Evolutionary conservation across 108 stramenopile species (phyloP), one percentile per base, ranked within the genome.

Genomic region (Cyclostephanos invisitatus): DNA sequence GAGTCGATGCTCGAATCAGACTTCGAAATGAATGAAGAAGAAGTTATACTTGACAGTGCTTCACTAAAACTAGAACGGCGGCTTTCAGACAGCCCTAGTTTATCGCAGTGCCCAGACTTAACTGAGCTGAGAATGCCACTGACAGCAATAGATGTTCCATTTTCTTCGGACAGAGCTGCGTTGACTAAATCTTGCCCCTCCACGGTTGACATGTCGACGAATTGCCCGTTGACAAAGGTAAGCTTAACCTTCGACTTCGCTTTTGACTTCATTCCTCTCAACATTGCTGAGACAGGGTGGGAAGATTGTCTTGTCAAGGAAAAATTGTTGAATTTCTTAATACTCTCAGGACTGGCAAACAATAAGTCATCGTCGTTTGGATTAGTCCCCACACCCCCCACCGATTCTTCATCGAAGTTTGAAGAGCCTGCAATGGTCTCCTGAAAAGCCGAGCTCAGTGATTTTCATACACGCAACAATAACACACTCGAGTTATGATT

Each of bases 141-240:
- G 15, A 14, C 35, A n/a, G 48, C 17, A 14, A 29, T n/a, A 20
- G 24, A 29, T 51, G 4, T 5, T 42, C 42, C 69, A 36, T 46
- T 46, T 49, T 59, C 70, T 11, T 20, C 50, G 32, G 70, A 54
- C 5, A 17, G 44, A 35, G 62, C 60, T 27, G 64, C 12, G 17
- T 53, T 37, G 22, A 65, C 70, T 29, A 67, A 50, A 24, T 59
- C 53, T 67, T 65, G 68, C 59, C 77, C 77, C 38, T 78, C 64
- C 9, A 27, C 38, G 4, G 77, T 78, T 29, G 51, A 44, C 14
- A 72, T 10, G 59, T 78, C 77, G 4, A 78, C 49, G 32, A 78
- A 78, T 55, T 78, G 77, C 20, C 77, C 77, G 60, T 78, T 72
- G 29, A 67, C 49, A 68, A 78, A 78, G 27, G 70, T 72, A 17